phyloP scores from a whole-genome alignment of 192 early-diverging fungal genomes.

The Globomyces pollinis-pini region DNA sequence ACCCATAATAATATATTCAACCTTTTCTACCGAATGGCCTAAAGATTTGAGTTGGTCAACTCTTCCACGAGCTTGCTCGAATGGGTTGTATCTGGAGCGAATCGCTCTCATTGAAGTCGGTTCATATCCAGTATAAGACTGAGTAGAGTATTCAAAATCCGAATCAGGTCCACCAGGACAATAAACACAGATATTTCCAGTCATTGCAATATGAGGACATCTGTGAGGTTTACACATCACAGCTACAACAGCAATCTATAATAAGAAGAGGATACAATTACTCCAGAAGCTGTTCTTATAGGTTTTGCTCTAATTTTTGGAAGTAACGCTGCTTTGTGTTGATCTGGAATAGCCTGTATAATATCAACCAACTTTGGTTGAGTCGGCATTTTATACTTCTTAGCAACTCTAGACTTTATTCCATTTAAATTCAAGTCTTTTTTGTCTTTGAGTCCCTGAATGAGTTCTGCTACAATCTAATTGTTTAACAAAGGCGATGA shows the following conservation, averaged over 20 bases:
- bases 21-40: conserved; percentile 96
- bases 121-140: conserved; percentile 99
- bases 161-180: conserved; percentile 77
- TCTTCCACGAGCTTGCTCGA: conserved; percentile 88
- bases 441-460: conserved; percentile 54
- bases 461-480: conserved; percentile 88
- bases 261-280: conserved; percentile 47
- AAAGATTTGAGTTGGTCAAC: conserved; percentile 89
- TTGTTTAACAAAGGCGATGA: too few relatives aligned
- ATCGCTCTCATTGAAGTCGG: conserved; percentile 99
- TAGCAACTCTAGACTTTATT: conserved; percentile 51
- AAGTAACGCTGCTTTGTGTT: conserved; percentile 74
- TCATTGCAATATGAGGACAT: conserved; percentile 99
- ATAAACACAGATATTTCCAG: conserved; percentile 97
- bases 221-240: conserved; percentile 97
- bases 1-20: conserved; percentile 98
- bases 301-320: conserved; percentile 92
- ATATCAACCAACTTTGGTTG: conserved; percentile 96
- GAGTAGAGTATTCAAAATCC: conserved; percentile 99
- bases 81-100: conserved; percentile 94
- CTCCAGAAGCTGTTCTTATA: conserved; percentile 86
- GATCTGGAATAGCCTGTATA: conserved; percentile 94
- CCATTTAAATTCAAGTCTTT: conserved; percentile 84
- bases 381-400: conserved; percentile 63
- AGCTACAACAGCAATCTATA: conserved; percentile 88